Evolutionary conservation across 441 rosid species (phyloP).

Genomic region (Metrosideros polymorpha): DNA sequence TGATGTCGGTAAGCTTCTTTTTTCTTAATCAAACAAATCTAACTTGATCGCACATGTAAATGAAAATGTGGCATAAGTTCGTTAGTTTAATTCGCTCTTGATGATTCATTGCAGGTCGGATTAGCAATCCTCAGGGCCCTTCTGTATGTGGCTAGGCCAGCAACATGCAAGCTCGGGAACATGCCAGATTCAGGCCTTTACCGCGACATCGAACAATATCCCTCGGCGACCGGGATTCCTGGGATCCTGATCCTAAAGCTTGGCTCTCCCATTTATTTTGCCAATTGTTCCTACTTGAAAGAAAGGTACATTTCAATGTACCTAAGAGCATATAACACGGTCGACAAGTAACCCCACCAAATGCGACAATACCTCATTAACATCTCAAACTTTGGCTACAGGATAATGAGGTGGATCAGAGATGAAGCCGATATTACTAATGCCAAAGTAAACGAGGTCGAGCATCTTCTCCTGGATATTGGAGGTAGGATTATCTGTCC

Average conservation of each 20-base stretch:
- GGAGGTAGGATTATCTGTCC: conserved; percentile 26
- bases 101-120: conserved; percentile 31
- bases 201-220: conserved; percentile 70
- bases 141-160: conserved; percentile 69
- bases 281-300: conserved; percentile 58
- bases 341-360: neutral
- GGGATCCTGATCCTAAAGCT: conserved; percentile 62
- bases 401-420: conserved; percentile 56
- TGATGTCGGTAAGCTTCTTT: conserved; percentile 38
- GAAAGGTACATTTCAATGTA: conserved; percentile 38
- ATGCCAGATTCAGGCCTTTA: conserved; percentile 40
- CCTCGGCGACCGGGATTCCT: conserved; percentile 22
- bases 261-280: conserved; percentile 89
- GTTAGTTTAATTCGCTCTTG: neutral
- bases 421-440: conserved; percentile 27
- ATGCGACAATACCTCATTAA: neutral
- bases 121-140: conserved; percentile 53
- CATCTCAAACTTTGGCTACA: neutral
- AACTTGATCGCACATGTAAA: neutral
- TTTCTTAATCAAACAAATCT: neutral
- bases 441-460: conserved; percentile 21
- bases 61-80: neutral
- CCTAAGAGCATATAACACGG: neutral
- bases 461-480: conserved; percentile 63
- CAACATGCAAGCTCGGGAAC: conserved; percentile 54